Conservation (phyloP, 352 stramenopile genomes). For the Globisporangium echinulatum region DNA sequence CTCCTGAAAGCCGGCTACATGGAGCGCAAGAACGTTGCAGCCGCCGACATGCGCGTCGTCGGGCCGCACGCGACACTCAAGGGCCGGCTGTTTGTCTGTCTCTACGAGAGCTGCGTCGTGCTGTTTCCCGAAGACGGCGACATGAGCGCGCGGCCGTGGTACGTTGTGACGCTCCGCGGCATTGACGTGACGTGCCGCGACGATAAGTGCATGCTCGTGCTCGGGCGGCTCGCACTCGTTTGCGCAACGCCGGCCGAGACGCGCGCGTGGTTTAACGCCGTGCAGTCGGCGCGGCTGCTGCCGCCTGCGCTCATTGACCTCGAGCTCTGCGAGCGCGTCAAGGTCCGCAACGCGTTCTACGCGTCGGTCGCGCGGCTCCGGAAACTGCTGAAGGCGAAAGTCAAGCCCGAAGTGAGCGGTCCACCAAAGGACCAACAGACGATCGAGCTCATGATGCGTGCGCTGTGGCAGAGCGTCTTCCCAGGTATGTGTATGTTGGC, state of each 20-base stretch:
- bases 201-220: constrained; percentile 54
- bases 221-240: constrained; percentile 54
- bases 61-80: constrained; percentile 68
- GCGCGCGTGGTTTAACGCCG: constrained; percentile 68
- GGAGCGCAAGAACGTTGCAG: constrained; percentile 51
- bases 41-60: constrained; percentile 21
- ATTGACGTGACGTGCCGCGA: constrained; percentile 60
- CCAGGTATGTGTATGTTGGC: constrained; percentile 9
- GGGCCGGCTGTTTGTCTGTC: constrained; percentile 64
- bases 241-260: constrained; percentile 49
- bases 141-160: constrained; percentile 59
- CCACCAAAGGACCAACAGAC: constrained; percentile 64
- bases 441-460: constrained; percentile 75
- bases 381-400: constrained; percentile 69
- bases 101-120: constrained; percentile 75
- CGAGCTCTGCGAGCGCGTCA: constrained; percentile 68
- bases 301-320: constrained; percentile 68
- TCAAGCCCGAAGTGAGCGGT: constrained; percentile 65
- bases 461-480: constrained; percentile 64
- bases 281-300: constrained; percentile 51
- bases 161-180: constrained; percentile 61
- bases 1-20: constrained; percentile 69
- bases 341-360: constrained; percentile 62
- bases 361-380: constrained; percentile 61
- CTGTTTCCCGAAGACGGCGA: constrained; percentile 74